A percentile compares a stretch with the other conserved stretches of the same genome.
Conservation (phyloP, 164 flowering plant species). For the Brasenia schreberi region DNA sequence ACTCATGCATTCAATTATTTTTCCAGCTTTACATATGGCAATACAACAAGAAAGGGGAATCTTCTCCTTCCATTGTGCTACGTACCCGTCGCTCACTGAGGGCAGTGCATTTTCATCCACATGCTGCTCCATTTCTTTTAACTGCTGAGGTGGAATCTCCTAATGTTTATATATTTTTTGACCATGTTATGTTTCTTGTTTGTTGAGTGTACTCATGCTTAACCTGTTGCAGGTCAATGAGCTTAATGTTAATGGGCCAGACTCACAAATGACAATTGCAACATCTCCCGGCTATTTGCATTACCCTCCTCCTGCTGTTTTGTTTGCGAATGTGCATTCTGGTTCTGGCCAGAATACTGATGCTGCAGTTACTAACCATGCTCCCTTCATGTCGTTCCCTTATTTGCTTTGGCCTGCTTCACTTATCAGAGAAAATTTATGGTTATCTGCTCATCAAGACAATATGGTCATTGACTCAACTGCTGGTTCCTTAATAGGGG, state of each 20-base stretch:
- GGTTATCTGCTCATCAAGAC: slow-evolving; percentile 26
- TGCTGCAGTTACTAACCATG: slow-evolving; percentile 15
- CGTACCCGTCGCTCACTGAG: slow-evolving; percentile 90
- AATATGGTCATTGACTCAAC: slow-evolving; percentile 20
- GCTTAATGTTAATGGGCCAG: slow-evolving; percentile 74
- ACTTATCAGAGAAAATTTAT: slow-evolving; percentile 31
- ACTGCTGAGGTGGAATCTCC: slow-evolving; percentile 67
- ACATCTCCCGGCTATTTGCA: slow-evolving; percentile 68
- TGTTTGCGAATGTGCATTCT: slow-evolving; percentile 54
- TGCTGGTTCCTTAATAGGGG: slow-evolving; percentile 26
- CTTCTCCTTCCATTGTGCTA: slow-evolving; percentile 56
- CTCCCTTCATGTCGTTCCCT: slow-evolving; percentile 45
- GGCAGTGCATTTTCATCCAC: slow-evolving; percentile 97
- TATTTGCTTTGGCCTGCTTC: slow-evolving; percentile 46
- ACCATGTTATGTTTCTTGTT: background rate
- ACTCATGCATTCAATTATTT: background rate
- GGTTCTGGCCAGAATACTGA: slow-evolving; percentile 22
- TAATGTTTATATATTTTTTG: background rate
- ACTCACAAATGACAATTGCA: slow-evolving; percentile 73
- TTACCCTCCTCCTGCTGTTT: slow-evolving; percentile 82
- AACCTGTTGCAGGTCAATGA: slow-evolving; percentile 63
- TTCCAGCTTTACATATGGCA: slow-evolving; percentile 84
- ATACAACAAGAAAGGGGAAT: slow-evolving; percentile 53
- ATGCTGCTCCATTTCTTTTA: slow-evolving; percentile 77
- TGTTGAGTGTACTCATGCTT: slow-evolving; percentile 3